Evolutionary conservation across 495 filamentous ascomycete genomes (phyloP), one percentile per base, ranked within the genome.

Genomic region (Xylaria venustula): DNA sequence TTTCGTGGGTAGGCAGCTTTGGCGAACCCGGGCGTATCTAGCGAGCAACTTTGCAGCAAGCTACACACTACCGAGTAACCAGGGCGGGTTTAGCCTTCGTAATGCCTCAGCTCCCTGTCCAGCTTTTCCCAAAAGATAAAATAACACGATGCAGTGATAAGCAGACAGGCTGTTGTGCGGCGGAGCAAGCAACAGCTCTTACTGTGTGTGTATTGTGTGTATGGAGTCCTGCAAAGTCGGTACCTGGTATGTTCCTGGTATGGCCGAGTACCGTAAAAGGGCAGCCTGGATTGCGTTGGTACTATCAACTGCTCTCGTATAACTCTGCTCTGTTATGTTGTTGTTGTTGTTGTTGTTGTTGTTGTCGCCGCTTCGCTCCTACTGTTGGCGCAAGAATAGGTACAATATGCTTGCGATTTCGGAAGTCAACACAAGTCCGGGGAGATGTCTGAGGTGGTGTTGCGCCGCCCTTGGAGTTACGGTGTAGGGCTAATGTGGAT

Each of bases 131-230:
- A 37, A 36, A n/a, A 50, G n/a, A 50, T 15, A 9, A 32, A 22
- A 37, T 20, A 41, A 48, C 5, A 40, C 45, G n/a, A n/a, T n/a
- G n/a, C n/a, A n/a, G n/a, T n/a, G 28, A 23, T 48, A 57, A 48
- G 42, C 54, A 22, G 46, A 25, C 25, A 15, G 15, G 47, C 53
- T 56, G 22, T 46, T 47, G 54, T 57, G 54, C 54, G 54, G 54
- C 54, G 54, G 54, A 48, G 54, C 54, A 46, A 36, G 54, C 25
- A 28, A 22, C 23, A 22, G 26, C 37, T 32, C 42, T 6, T 34
- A 34, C 30, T 34, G 22, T 26, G 28, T 2, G 14, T 6, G 28
- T n/a, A 53, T 30, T 28, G 32, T 26, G 36, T 20, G 15, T 14
- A 46, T n/a, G 14, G 45, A 36, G 30, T 15, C 7, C 22, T 1